Percentiles rank a stretch among this genome's conserved stretches.
Conservation (phyloP, 108 stramenopile genomes). For the Schizochytrium sp. region DNA sequence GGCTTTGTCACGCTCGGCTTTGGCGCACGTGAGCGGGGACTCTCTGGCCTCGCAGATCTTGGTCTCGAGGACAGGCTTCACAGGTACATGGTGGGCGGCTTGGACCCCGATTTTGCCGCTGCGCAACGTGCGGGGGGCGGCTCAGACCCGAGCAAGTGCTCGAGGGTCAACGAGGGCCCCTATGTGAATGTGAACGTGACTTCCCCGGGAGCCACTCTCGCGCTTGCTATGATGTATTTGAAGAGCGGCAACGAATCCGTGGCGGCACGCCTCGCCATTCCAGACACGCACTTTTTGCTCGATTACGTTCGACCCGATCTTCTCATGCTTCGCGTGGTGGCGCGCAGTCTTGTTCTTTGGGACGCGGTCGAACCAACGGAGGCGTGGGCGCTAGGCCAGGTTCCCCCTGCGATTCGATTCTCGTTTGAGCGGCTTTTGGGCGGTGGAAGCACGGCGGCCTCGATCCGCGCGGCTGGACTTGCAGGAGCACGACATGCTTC, state of each 20-base stretch:
- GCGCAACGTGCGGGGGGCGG: conserved; percentile 19
- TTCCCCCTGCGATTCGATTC: conserved; percentile 59
- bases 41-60: conserved; percentile 73
- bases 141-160: conserved; percentile 44
- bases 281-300: conserved; percentile 79
- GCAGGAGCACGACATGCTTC: conserved; percentile 47
- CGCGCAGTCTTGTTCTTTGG: conserved; percentile 83
- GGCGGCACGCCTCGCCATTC: conserved; percentile 46
- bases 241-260: conserved; percentile 56
- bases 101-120: conserved; percentile 33
- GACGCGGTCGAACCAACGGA: conserved; percentile 60
- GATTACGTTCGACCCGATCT: conserved; percentile 86
- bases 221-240: conserved; percentile 81
- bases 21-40: conserved; percentile 18
- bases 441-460: neutral
- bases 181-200: conserved; percentile 84
- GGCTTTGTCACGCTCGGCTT: conserved; percentile 74
- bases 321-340: conserved; percentile 75
- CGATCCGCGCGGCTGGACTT: neutral
- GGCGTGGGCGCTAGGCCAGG: conserved; percentile 68
- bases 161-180: conserved; percentile 71
- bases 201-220: conserved; percentile 83
- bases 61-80: conserved; percentile 82
- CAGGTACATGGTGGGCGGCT: conserved; percentile 69
- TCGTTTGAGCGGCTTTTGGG: conserved; percentile 37